Evolutionary conservation across 164 flowering plant genomes (phyloP), one percentile per base, ranked within the genome.

Genomic region (Vitis rotundifolia): DNA sequence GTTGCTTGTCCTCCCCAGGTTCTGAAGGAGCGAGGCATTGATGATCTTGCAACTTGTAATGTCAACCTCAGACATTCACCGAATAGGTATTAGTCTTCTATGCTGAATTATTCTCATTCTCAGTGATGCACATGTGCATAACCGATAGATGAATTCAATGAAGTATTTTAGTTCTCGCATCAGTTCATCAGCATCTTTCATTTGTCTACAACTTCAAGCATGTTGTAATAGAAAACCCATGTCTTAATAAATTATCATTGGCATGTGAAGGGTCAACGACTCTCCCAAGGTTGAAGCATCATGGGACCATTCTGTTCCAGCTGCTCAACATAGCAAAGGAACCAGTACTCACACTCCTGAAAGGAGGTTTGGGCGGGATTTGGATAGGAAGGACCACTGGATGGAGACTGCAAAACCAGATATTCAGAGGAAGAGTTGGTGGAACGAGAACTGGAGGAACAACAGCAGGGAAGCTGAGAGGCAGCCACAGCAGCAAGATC

Each of bases 1-100:
- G 26, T 64, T 64, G 56, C 14, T 4, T 49, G n/a, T 22, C 52
- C 66, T 54, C 22, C 18, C 14, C 68, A 66, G 59, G 68, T 66
- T 66, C 59, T 66, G 26, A 66, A 66, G 57, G 59, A 66, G 31
- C 59, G 59, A 5, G 59, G 68, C 37, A 15, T 65, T 13, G 68
- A 65, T 28, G 69, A 55, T 13, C 9, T 29, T 15, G 12, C 49
- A 13, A 49, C 18, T 5, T n/a, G 9, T 37, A 55, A 54, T 58
- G 50, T 9, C 14, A 59, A 37, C 26, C 15, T 66, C 8, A 37
- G 54, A 31, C 59, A 29, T 29, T 0, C 12, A 10, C 50, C 49
- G 8, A n/a, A 31, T 50, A 66, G 60, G 69, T 53, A 66, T 31
- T 28, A 2, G 6, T 14, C 49, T 52, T 28, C 26, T 53, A 5